Base-by-base conservation (phyloP, 768 basidiomycete genomes). In the Lentinus tigrinus region DNA sequence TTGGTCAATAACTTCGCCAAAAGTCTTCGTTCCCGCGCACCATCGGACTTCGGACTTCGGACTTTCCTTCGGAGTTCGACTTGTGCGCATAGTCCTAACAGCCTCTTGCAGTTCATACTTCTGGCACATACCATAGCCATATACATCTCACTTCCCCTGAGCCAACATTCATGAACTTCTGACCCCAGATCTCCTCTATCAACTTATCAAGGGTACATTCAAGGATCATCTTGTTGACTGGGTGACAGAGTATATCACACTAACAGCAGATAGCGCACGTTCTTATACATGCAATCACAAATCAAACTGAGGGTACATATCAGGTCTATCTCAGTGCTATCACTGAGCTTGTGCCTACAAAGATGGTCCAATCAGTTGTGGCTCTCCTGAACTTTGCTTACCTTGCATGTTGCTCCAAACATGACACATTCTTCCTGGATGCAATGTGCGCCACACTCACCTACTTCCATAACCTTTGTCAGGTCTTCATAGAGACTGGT, bases 301-400 rank as follows among this genome's bases (percentile, higher is more conserved):
- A 21, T 64, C 65, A 36, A 65, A 64, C 64, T 65, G 62, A 2
- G 67, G 63, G 10, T 54, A 68, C 42, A 64, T 63, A 28, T 67
- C 63, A 68, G 63, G 56, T 68, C 2, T 68, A 63, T 17, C 49
- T 68, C 0, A 57, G 63, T 5, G 63, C 63, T 0, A 58, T 64
- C 28, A 26, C 23, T 1, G 63, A 60, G 0, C 44, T 57, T 47
- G 57, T 64, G 4, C 60, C 63, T 14, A 7, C 28, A 4, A 43
- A 36, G 17, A 61, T 64, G 52, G 56, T 64, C n/a, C 47, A 48
- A 11, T n/a, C 42, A 1, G 24, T 64, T 14, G 21, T 17, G 1
- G 47, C 61, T 0, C 63, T 64, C 34, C 43, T 68, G 0, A 62
- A 69, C 8, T 69, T 69, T 23, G 62, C 63, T 16, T 69, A 69